phyloP scores from a whole-genome alignment of 176 grass and related monocot species.

The Avena insularis region DNA sequence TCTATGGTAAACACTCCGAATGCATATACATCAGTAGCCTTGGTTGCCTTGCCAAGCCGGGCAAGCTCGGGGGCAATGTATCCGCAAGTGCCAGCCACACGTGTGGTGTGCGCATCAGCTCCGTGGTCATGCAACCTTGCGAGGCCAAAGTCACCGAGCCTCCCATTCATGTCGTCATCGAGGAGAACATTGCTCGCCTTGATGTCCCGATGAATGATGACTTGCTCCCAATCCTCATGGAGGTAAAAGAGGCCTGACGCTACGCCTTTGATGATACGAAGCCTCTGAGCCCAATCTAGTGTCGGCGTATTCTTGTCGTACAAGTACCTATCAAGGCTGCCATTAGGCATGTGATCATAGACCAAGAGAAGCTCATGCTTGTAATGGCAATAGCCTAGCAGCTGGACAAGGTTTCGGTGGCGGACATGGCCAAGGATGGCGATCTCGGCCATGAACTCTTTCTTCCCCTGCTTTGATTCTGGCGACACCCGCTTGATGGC shows the following conservation, averaged over 20 bases:
- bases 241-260: background rate
- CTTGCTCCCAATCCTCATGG: slow-evolving; percentile 2
- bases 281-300: background rate
- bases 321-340: slow-evolving; percentile 6
- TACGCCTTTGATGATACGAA: background rate
- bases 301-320: background rate
- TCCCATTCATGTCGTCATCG: slow-evolving; percentile 5
- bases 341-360: background rate
- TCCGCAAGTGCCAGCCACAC: background rate
- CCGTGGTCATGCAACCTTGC: slow-evolving; percentile 3
- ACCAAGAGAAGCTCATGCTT: background rate
- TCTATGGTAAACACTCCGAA: background rate
- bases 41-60: slow-evolving; percentile 16
- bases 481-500: slow-evolving; percentile 18
- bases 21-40: background rate
- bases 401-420: background rate
- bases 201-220: slow-evolving; percentile 12
- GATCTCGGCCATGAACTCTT: background rate
- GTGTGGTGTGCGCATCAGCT: background rate
- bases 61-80: slow-evolving; percentile 10
- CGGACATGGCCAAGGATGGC: background rate
- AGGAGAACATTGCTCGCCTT: slow-evolving; percentile 12
- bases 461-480: slow-evolving; percentile 7
- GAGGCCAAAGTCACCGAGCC: slow-evolving; percentile 20
- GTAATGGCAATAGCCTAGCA: background rate